Conservation (phyloP, 108 stramenopile species). For the Nitzschia sp. region DNA sequence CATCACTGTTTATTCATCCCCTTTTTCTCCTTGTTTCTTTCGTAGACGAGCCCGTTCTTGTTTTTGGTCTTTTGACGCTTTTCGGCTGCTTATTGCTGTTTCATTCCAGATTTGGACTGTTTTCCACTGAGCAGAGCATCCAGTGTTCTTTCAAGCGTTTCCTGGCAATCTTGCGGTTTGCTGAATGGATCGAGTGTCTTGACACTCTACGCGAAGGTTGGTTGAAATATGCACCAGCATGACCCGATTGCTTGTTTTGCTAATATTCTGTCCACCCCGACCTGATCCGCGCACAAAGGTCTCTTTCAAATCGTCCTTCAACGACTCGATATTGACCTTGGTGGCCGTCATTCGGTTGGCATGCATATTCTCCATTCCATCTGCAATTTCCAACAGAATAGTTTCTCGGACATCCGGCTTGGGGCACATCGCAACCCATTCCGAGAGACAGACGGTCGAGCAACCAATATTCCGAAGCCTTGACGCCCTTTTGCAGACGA, state of each 20-base stretch:
- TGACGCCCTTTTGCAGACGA: neutral
- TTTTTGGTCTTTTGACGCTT: conserved; percentile 76
- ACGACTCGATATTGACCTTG: conserved; percentile 11
- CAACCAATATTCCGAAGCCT: too few relatives aligned
- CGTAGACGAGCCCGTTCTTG: conserved; percentile 50
- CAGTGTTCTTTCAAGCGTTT: conserved; percentile 74
- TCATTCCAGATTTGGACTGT: conserved; percentile 47
- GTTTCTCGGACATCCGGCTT: conserved; percentile 42
- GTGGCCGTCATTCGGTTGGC: neutral
- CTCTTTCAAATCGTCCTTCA: conserved; percentile 67
- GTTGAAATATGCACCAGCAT: conserved; percentile 78
- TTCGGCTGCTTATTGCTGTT: conserved; percentile 48
- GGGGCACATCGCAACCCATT: conserved; percentile 55
- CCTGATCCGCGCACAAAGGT: conserved; percentile 85
- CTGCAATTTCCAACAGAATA: conserved; percentile 53
- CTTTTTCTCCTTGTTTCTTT: conserved; percentile 41
- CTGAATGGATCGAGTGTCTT: conserved; percentile 84
- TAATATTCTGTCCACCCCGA: conserved; percentile 85
- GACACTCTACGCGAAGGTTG: conserved; percentile 72
- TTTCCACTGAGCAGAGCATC: conserved; percentile 81
- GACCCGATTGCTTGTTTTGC: conserved; percentile 85
- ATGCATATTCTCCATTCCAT: conserved; percentile 18
- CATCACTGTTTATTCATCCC: too few relatives aligned
- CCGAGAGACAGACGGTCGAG: too few relatives aligned
- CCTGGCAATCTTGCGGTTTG: conserved; percentile 89